Conservation (phyloP, 75 land plant species). For the Pinus tabuliformis region DNA sequence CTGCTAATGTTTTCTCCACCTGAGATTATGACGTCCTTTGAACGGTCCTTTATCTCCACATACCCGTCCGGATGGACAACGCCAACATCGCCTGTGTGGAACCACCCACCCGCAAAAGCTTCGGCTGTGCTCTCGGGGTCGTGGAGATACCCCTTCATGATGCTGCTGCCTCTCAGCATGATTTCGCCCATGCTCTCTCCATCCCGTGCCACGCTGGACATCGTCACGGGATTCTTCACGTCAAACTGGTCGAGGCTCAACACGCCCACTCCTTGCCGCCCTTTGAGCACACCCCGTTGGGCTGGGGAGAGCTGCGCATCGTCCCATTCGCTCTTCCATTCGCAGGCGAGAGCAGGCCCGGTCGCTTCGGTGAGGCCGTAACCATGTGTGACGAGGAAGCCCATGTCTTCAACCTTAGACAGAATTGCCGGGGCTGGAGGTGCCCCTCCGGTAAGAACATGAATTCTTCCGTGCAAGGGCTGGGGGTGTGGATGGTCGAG, state of each 20-base stretch:
- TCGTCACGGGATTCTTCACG: slow-evolving; percentile 44
- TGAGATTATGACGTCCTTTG: slow-evolving; percentile 54
- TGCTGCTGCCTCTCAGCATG: slow-evolving; percentile 49
- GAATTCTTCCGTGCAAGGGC: slow-evolving; percentile 22
- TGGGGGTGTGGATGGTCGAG: slow-evolving; percentile 31
- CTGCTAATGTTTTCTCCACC: slow-evolving; percentile 60
- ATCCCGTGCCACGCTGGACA: slow-evolving; percentile 57
- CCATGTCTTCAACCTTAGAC: slow-evolving; percentile 39
- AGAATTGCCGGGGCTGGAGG: slow-evolving; percentile 69
- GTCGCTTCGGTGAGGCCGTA: slow-evolving; percentile 86
- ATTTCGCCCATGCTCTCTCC: slow-evolving; percentile 68
- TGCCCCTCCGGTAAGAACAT: slow-evolving; percentile 69
- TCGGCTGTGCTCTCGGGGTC: slow-evolving; percentile 40
- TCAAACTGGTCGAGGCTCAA: slow-evolving; percentile 46
- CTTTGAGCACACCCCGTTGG: slow-evolving; percentile 48
- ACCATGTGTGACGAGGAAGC: slow-evolving; percentile 64
- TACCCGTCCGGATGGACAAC: slow-evolving; percentile 49
- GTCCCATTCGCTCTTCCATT: slow-evolving; percentile 74
- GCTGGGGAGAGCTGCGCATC: slow-evolving; percentile 8
- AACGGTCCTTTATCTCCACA: slow-evolving; percentile 44
- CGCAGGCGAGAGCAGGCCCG: slow-evolving; percentile 68
- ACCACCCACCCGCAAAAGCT: slow-evolving; percentile 51
- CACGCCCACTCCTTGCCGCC: slow-evolving; percentile 60
- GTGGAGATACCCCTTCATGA: slow-evolving; percentile 78
- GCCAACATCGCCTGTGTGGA: slow-evolving; percentile 30